Evolutionary conservation across 1,284 basidiomycete genomes (phyloP).

Genomic region (Taiwanofungus camphoratus): DNA sequence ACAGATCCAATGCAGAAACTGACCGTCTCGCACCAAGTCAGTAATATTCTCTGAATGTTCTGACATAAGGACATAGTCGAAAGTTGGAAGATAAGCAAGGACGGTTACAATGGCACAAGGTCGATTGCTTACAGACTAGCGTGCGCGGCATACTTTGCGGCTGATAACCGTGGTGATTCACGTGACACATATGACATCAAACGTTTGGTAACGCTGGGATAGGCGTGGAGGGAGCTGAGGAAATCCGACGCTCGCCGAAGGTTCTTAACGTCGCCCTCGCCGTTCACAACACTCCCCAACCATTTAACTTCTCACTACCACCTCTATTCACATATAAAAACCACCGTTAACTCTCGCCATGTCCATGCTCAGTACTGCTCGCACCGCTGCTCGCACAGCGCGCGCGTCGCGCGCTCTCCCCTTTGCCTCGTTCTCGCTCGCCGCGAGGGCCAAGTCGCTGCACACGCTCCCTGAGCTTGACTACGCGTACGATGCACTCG

Average conservation of each 20-base stretch:
- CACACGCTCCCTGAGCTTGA: conserved; percentile 79
- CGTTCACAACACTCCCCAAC: not conserved
- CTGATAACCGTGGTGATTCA: too few species aligned
- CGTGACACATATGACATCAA: conserved; percentile 5
- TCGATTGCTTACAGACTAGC: too few species aligned
- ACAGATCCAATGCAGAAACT: too few species aligned
- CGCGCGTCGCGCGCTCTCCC: conserved; percentile 10
- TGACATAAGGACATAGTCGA: too few species aligned
- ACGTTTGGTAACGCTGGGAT: not conserved
- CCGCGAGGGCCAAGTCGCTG: conserved; percentile 17
- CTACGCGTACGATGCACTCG: conserved; percentile 82
- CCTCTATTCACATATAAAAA: not conserved
- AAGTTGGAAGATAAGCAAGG: too few species aligned
- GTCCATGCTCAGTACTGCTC: conserved; percentile 19
- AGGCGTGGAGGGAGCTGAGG: too few species aligned
- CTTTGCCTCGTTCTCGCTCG: conserved; percentile 12
- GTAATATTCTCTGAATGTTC: too few species aligned
- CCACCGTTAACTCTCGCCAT: conserved; percentile 7
- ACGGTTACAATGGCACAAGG: too few species aligned
- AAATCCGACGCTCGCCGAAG: not conserved
- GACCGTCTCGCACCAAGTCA: too few species aligned
- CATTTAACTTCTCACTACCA: not conserved
- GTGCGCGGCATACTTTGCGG: too few species aligned
- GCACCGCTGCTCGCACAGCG: conserved; percentile 16
- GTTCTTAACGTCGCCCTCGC: not conserved